Percentiles rank a stretch among this genome's conserved stretches.
These are phyloP conservation scores for Diaporthe eres DNA, from an alignment of 2,329 filamentous ascomycete species.

Conservation along the genomic window DNA sequence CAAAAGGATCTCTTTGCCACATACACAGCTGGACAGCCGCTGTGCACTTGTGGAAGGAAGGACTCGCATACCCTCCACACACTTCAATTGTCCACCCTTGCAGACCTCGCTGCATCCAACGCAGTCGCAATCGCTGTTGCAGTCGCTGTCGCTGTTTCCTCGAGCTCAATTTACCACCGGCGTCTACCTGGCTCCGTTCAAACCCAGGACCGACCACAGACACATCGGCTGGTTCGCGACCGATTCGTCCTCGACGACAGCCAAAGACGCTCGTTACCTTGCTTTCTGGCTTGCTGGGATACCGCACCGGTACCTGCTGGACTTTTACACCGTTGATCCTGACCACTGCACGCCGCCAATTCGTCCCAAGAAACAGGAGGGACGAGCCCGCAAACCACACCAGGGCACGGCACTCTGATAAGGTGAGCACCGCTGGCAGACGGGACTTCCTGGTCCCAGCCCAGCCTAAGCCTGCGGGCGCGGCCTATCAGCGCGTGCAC, in stretches of 20 bases:
- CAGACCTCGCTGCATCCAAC: conserved; percentile 18
- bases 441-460: conserved; percentile 31
- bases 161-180: neutral
- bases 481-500: conserved; percentile 37
- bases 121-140: conserved; percentile 13
- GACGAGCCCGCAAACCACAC: conserved; percentile 23
- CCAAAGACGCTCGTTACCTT: conserved; percentile 31
- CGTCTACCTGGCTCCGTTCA: conserved; percentile 2
- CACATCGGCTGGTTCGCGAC: conserved; percentile 1
- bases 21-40: neutral
- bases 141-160: conserved; percentile 32
- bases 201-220: conserved; percentile 6
- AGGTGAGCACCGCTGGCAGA: conserved; percentile 37
- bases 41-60: conserved; percentile 28
- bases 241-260: conserved; percentile 1
- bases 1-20: neutral
- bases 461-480: conserved; percentile 24
- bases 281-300: conserved; percentile 16
- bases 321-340: conserved; percentile 33
- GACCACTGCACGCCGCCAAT: conserved; percentile 21
- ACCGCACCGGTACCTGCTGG: conserved; percentile 24
- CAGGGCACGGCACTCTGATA: conserved; percentile 19
- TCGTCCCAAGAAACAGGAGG: conserved; percentile 26
- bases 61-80: conserved; percentile 9
- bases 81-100: neutral